Percentiles rank a stretch among this genome's conserved stretches.
Evolutionary conservation across 805 yeast species (phyloP).

Genomic region (Brettanomyces sp.): DNA sequence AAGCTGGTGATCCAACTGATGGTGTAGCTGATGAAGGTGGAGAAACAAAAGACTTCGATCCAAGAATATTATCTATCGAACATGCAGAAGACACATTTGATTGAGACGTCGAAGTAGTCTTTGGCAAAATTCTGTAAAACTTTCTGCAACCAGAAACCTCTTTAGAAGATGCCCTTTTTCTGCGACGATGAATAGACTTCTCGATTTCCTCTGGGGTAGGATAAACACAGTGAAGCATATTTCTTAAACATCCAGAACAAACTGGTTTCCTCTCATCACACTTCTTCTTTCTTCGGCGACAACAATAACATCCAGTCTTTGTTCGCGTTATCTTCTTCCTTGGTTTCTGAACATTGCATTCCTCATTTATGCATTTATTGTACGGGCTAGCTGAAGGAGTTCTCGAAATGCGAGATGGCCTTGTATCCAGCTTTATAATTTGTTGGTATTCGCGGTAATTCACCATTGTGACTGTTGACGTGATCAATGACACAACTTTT

Average conservation of each 20-base stretch:
- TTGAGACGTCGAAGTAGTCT: neutral
- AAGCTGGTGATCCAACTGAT: neutral
- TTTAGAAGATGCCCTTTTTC: neutral
- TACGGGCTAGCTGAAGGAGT: neutral
- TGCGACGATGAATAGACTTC: slow-evolving; percentile 3
- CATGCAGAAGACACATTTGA: neutral
- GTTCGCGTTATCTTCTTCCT: slow-evolving; percentile 26
- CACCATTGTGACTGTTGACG: slow-evolving; percentile 11
- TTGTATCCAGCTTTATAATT: slow-evolving; percentile 17
- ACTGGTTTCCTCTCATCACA: slow-evolving; percentile 27
- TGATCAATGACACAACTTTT: too few species aligned
- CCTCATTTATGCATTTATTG: neutral
- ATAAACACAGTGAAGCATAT: slow-evolving; percentile 25
- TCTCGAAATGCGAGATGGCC: slow-evolving; percentile 1
- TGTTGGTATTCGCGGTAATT: slow-evolving; percentile 25
- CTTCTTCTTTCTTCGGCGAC: slow-evolving; percentile 30
- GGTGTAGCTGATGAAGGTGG: neutral
- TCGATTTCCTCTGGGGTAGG: slow-evolving; percentile 16
- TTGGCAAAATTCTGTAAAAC: neutral
- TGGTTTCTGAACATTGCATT: slow-evolving; percentile 3
- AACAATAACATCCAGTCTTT: slow-evolving; percentile 30
- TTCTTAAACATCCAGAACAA: slow-evolving; percentile 27
- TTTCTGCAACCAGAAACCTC: neutral
- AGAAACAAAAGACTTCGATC: neutral
- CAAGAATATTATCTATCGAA: neutral